Conservation (phyloP, 768 basidiomycete species). For the Nevesoporus exiguus region DNA sequence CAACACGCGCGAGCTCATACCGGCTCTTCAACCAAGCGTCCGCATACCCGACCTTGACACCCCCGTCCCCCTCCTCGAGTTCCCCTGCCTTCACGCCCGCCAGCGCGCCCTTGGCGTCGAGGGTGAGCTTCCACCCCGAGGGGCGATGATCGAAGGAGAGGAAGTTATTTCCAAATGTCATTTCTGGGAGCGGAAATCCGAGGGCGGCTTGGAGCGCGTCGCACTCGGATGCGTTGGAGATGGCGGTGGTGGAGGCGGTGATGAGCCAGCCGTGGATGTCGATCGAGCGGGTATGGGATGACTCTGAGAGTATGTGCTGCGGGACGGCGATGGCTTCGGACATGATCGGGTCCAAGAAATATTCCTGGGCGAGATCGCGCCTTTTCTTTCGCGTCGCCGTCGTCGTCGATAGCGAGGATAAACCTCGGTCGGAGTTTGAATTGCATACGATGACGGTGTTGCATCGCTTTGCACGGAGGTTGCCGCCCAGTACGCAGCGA, state of each 20-base stretch:
- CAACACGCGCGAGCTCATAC: slow-evolving; percentile 37
- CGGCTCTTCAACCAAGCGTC: slow-evolving; percentile 92
- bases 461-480: too few relatives aligned
- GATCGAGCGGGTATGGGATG: slow-evolving; percentile 66
- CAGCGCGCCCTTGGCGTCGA: slow-evolving; percentile 68
- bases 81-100: slow-evolving; percentile 70
- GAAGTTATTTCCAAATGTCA: slow-evolving; percentile 89
- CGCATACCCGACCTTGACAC: slow-evolving; percentile 91
- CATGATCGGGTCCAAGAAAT: slow-evolving; percentile 30
- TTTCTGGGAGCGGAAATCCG: slow-evolving; percentile 87
- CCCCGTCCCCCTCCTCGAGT: slow-evolving; percentile 78
- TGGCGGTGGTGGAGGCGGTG: slow-evolving; percentile 68
- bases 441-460: too few relatives aligned
- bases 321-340: slow-evolving; percentile 49
- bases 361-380: neutral
- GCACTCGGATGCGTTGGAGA: slow-evolving; percentile 73
- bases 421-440: slow-evolving; percentile 1
- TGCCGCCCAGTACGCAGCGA: too few relatives aligned
- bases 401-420: slow-evolving; percentile 6
- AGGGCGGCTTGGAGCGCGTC: slow-evolving; percentile 63
- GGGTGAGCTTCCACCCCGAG: slow-evolving; percentile 61
- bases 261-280: slow-evolving; percentile 66
- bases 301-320: slow-evolving; percentile 62
- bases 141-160: slow-evolving; percentile 64
- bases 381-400: neutral